Evolutionary conservation across 2,329 filamentous ascomycete genomes (phyloP), one percentile per base, ranked within the genome.

Genomic region (Colletotrichum chrysophilum): DNA sequence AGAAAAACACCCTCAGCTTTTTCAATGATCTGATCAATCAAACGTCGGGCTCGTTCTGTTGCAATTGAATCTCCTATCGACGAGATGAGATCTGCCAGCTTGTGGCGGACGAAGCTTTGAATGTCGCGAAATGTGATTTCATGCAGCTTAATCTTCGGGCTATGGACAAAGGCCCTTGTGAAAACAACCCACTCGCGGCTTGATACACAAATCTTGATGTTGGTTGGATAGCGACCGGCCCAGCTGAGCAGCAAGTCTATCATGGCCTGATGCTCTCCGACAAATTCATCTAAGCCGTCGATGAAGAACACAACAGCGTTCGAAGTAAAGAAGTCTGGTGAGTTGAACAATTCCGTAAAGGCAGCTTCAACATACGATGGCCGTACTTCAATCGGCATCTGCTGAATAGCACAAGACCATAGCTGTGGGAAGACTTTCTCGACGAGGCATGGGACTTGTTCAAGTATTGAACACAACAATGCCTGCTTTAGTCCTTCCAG

Each of bases 221-320:
- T 18, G 10, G 16, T 24, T 13, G 21, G 7, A 7, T 21, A 8
- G 14, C 6, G 6, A 5, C 5, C 10, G 14, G 18, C 12, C 58
- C 62, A 66, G 12, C n/a, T 48, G 14, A 34, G 28, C 7, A 74
- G 28, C 4, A 66, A 8, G 24, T 52, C 52, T 7, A 66, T 21
- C 58, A 74, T 56, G 2, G 60, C 2, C 58, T 71, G 43, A 5
- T 74, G 58, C 8, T 70, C 66, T 10, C 71, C 66, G 4, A 48
- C 58, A 28, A 74, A 74, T 6, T 74, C 71, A 10, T 74, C 71
- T 3, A 71, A 68, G 7, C 67, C 67, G 32, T 74, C 67, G 2
- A 71, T 65, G 38, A 71, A 71, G 21, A 71, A 56, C 5, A 43
- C 68, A n/a, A 71, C 4, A 9, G n/a, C 55, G 32, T 71, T 60